Base-by-base conservation (phyloP, 257 asterid genomes). In the Solanum corneliomulleri region DNA sequence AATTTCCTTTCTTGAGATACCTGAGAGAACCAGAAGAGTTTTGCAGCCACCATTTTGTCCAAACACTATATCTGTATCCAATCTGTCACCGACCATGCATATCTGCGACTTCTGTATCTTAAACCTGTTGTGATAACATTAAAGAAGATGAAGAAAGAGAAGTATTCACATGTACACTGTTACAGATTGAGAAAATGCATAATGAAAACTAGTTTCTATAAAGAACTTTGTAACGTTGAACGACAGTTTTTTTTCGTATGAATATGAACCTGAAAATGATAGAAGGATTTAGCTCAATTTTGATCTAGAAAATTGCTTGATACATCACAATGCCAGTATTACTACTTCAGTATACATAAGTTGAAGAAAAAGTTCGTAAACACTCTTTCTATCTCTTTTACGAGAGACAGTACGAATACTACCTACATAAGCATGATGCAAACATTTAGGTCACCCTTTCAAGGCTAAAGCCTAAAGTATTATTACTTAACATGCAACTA, bases 1-100 rank as follows among this genome's bases (percentile, higher is more conserved):
- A 47, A 5, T 33, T 87, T 11, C 20, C 2, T 69, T 39, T 49
- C 41, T 21, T 21, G 18, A 23, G 18, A 23, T 91, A 94, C 99
- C 99, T 90, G 98, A 97, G 70, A 97, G 97, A 90, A 97, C 99
- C 5, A 97, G 99, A 77, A 95, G 98, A 29, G 98, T 97, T 90
- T 94, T 95, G 95, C 99, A 97, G 3, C 99, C 99, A 80, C 99
- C 98, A 52, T 97, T 97, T 90, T 97, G 97, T 64, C 99, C 99
- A 77, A 97, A 97, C 80, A 97, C 95, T 87, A 95, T 97, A 66
- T 97, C 99, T 0, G 99, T 97, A 64, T 97, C 99, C 72, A 97
- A 91, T 89, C 99, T 94, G 90, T 95, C 98, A 18, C 99, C 99
- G 41, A 95, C 99, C 99, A 95, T 95, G 94, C 98, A 97, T 90